Base-by-base conservation (phyloP, 1,284 basidiomycete genomes). In the Moesziomyces aphidis region DNA sequence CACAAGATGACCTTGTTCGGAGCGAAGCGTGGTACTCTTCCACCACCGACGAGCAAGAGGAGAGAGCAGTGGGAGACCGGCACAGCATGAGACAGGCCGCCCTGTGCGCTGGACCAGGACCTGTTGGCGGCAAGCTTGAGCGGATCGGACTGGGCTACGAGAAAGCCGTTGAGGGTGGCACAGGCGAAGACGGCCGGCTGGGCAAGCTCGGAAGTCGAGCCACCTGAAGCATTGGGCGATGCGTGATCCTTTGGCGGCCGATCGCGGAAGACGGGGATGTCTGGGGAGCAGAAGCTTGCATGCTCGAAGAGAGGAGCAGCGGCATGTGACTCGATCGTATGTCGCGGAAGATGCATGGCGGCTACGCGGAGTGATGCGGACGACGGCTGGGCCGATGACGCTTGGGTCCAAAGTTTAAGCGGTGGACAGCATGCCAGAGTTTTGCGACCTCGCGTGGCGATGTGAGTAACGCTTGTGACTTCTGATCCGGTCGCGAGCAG, bases 1-100 rank as follows among this genome's bases (percentile, higher is more conserved):
- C 80, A 82, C 8, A 82, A 50, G 13, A 82, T 45, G 34, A 82
- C 77, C 55, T 82, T 82, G 61, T 81, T 82, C 19, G 80, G 80
- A 24, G 80, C 77, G 52, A 78, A 82, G 42, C 73, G 64, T 17
- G 80, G 80, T 21, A 81, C 79, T 4, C 74, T 39, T 17, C 80
- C 80, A 24, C 80, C 80, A 7, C 80, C 80, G 7, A 82, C 80
- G 9, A 82, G 69, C 6, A 81, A 67, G 24, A 81, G 67, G 21
- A 82, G 72, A 2, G 78, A 80, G 15, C 77, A 61, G 39, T 72
- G 61, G 45, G 78, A 65, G 13, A 82, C 53, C 2, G 79, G 65
- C 15, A 70, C 64, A 8, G 65, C 77, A 39, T 69, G 62, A 7
- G 75, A 60, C 13, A 82, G 68, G 3, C 77, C 79, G 11, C 79